Percentiles rank a stretch among this genome's conserved stretches.
These are phyloP conservation scores for Mucor velutinosus DNA, from an alignment of 371 early-diverging fungal genomes.

Conservation along the genomic window DNA sequence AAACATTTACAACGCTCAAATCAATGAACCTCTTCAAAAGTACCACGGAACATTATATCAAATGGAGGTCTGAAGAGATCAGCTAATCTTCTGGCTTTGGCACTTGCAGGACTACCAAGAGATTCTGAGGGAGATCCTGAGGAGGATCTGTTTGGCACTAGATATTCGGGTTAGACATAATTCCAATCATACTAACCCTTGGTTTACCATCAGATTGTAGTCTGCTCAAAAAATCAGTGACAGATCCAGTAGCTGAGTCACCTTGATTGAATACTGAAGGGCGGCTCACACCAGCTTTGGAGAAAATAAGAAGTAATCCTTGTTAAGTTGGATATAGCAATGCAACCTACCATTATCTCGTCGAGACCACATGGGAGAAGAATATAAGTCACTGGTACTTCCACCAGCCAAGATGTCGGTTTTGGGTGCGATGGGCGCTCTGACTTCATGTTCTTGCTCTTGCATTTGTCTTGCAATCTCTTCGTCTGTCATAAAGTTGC, in stretches of 20 bases:
- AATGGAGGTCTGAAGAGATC: constrained; percentile 86
- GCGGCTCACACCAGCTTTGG: constrained; percentile 3
- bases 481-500: constrained; percentile 44
- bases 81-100: constrained; percentile 60
- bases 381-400: constrained; percentile 4
- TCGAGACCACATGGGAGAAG: not conserved
- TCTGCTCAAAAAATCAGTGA: constrained; percentile 29
- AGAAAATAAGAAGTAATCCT: not conserved
- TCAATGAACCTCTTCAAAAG: constrained; percentile 66
- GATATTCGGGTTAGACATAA: not conserved
- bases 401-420: constrained; percentile 72
- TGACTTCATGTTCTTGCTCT: constrained; percentile 51
- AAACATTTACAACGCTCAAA: not conserved
- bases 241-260: constrained; percentile 45
- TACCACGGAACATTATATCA: constrained; percentile 83
- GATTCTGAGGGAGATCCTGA: constrained; percentile 2
- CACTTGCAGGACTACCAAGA: constrained; percentile 18
- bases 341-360: constrained; percentile 1
- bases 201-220: constrained; percentile 16
- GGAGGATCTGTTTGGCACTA: constrained; percentile 10
- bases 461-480: constrained; percentile 58
- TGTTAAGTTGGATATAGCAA: not conserved
- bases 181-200: not conserved
- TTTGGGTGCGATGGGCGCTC: constrained; percentile 80
- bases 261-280: constrained; percentile 55